Conservation (phyloP, 2,329 filamentous ascomycete genomes). For the Furcasterigmium sp. region DNA sequence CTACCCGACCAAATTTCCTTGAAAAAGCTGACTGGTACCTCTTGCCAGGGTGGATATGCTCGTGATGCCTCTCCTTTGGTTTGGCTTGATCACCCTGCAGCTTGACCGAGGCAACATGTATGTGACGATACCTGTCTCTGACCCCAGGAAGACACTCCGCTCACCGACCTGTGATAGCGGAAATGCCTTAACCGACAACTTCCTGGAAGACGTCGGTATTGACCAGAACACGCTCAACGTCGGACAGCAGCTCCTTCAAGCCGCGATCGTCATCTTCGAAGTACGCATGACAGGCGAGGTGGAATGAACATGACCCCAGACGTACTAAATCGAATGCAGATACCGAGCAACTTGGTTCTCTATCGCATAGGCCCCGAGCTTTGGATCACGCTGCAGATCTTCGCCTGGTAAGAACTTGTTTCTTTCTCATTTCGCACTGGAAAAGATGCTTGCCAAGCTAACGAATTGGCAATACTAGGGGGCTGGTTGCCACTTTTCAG, state of each 20-base stretch:
- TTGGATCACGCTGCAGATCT: slow-evolving; percentile 23
- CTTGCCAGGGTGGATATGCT: slow-evolving; percentile 32
- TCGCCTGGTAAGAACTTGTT: slow-evolving; percentile 20
- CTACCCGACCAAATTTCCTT: too few species aligned
- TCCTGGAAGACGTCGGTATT: slow-evolving; percentile 43
- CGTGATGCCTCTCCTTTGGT: slow-evolving; percentile 37
- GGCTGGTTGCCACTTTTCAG: slow-evolving; percentile 23
- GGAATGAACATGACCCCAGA: too few species aligned
- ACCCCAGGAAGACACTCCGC: too few species aligned
- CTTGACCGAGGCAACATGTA: slow-evolving; percentile 28
- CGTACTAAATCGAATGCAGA: slow-evolving; percentile 5
- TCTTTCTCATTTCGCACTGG: too few species aligned
- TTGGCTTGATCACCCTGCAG: slow-evolving; percentile 38
- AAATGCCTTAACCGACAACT: slow-evolving; percentile 15
- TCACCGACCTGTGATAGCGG: slow-evolving; percentile 16
- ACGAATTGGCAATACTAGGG: slow-evolving; percentile 12
- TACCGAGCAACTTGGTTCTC: slow-evolving; percentile 24
- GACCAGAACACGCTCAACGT: slow-evolving; percentile 46
- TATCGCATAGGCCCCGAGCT: slow-evolving; percentile 20
- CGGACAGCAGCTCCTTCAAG: slow-evolving; percentile 43
- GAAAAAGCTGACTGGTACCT: too few species aligned
- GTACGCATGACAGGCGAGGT: too few species aligned
- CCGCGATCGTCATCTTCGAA: slow-evolving; percentile 40
- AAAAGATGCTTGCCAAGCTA: neutral
- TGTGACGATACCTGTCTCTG: too few species aligned